These are phyloP conservation scores for Glycine tomentella DNA, from an alignment of 306 rosid genomes.

Conservation along the genomic window DNA sequence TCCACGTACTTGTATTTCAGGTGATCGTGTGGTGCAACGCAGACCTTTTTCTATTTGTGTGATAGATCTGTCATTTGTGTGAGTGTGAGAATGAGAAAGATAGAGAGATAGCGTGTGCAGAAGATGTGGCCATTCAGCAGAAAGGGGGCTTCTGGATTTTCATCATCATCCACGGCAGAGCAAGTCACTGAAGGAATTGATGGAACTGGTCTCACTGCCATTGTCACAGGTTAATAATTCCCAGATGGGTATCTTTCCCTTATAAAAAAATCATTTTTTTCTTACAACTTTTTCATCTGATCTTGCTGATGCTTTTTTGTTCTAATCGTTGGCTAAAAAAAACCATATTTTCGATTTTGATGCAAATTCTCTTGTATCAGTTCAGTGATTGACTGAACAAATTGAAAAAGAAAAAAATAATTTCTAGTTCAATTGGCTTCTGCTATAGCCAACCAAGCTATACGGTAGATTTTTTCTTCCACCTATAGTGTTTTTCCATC, in stretches of 20 bases:
- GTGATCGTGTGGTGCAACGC: too few species aligned
- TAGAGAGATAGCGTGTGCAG: too few species aligned
- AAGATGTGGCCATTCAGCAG: constrained; percentile 77
- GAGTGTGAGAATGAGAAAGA: too few species aligned
- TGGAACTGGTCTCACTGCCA: constrained; percentile 83
- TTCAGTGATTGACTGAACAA: neutral
- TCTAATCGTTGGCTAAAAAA: neutral
- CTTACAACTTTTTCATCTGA: neutral
- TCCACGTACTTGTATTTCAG: too few species aligned
- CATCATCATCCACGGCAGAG: constrained; percentile 78
- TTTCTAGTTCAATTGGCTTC: neutral
- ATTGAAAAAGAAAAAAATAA: neutral
- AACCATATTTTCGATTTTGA: neutral
- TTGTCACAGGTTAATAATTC: constrained; percentile 71
- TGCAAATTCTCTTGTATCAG: neutral
- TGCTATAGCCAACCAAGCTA: too few species aligned
- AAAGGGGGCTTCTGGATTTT: constrained; percentile 81
- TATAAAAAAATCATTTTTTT: neutral
- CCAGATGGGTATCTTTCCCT: constrained; percentile 1
- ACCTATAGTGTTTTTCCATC: too few species aligned
- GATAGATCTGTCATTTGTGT: too few species aligned
- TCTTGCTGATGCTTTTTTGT: neutral
- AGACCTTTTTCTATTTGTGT: too few species aligned
- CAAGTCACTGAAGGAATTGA: constrained; percentile 79
- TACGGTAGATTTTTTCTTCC: neutral